phyloP scores from a whole-genome alignment of 2,329 filamentous ascomycete species.

The Curvularia verruculosa region DNA sequence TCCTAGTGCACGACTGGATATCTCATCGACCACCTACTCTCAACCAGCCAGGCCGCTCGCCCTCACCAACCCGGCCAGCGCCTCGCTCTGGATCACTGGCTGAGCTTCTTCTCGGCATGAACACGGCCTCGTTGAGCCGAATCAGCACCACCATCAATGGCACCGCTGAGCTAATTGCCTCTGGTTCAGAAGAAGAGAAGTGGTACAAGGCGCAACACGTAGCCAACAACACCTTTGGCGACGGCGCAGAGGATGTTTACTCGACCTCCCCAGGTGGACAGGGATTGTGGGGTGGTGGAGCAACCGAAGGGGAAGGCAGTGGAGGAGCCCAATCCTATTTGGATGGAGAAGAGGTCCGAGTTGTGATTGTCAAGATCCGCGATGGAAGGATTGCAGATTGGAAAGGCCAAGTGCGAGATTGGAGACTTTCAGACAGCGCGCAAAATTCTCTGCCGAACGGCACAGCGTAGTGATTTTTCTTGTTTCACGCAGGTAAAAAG shows the following conservation, averaged over 20 bases:
- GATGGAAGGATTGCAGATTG: conserved; percentile 91
- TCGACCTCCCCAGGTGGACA: conserved; percentile 45
- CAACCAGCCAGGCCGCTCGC: conserved; percentile 57
- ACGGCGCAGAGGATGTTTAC: conserved; percentile 32
- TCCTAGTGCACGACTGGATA: conserved; percentile 98
- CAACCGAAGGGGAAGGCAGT: conserved; percentile 53
- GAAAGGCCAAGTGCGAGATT: conserved; percentile 93
- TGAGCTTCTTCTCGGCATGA: conserved; percentile 84
- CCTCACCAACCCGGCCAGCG: conserved; percentile 63
- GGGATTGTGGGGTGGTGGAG: conserved; percentile 54
- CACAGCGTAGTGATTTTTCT: conserved; percentile 1
- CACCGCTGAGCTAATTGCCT: conserved; percentile 73
- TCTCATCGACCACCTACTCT: conserved; percentile 86
- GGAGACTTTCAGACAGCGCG: conserved; percentile 44
- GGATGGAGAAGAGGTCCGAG: conserved; percentile 80
- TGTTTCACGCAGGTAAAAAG: neutral
- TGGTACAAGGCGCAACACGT: conserved; percentile 85
- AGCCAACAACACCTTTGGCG: conserved; percentile 87
- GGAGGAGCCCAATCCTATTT: conserved; percentile 70
- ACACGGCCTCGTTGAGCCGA: conserved; percentile 82
- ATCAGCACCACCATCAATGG: conserved; percentile 96
- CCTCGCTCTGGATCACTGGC: conserved; percentile 73
- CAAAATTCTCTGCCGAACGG: conserved; percentile 1
- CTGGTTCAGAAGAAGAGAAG: conserved; percentile 78
- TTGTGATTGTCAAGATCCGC: conserved; percentile 83